Evolutionary conservation across 805 yeast genomes (phyloP).

Genomic region (Yamadazyma tumulicola): DNA sequence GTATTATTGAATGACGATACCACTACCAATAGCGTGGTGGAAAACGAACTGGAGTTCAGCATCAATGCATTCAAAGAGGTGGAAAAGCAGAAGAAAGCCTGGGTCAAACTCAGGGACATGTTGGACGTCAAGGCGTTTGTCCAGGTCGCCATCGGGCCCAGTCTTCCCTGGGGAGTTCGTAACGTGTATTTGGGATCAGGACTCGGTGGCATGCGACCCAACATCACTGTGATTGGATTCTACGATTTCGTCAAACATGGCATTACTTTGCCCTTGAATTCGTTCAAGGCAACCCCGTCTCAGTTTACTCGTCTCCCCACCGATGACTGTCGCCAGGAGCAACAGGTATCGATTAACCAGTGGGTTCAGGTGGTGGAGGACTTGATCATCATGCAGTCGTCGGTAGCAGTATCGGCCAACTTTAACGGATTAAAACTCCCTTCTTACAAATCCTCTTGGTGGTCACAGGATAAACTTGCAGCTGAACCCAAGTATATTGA

Average conservation of each 20-base stretch:
- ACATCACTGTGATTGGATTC: constrained; percentile 88
- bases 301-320: constrained; percentile 55
- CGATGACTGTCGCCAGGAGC: constrained; percentile 69
- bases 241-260: constrained; percentile 58
- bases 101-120: constrained; percentile 79
- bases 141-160: constrained; percentile 84
- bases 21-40: constrained; percentile 19
- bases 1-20: constrained; percentile 52
- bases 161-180: constrained; percentile 91
- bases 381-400: constrained; percentile 79
- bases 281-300: constrained; percentile 17
- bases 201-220: constrained; percentile 97
- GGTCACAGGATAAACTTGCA: neutral
- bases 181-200: constrained; percentile 92
- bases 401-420: constrained; percentile 92
- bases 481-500: constrained; percentile 62
- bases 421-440: constrained; percentile 72
- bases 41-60: constrained; percentile 44
- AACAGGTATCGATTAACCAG: constrained; percentile 64
- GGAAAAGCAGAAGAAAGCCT: constrained; percentile 68
- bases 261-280: constrained; percentile 23
- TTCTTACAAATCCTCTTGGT: constrained; percentile 10
- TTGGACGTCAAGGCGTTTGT: constrained; percentile 87
- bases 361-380: constrained; percentile 96
- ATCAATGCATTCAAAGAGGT: constrained; percentile 59